phyloP scores from a whole-genome alignment of 2,329 filamentous ascomycete genomes.

The Laburnicola sp. region DNA sequence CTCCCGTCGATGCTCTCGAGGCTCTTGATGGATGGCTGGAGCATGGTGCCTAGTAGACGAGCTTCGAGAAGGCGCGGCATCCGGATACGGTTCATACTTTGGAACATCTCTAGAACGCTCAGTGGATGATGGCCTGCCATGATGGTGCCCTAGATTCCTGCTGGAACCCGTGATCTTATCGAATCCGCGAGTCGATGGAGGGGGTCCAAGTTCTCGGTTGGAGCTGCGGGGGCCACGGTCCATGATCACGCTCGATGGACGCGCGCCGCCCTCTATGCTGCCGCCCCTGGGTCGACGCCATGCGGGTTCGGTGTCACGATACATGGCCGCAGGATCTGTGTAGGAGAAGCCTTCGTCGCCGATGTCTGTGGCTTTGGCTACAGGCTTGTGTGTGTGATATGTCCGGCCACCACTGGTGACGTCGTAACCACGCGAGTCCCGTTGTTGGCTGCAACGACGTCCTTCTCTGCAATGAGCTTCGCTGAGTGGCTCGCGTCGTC shows the following conservation, averaged over 20 bases:
- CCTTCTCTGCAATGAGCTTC: slow-evolving; percentile 43
- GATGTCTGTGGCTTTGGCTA: slow-evolving; percentile 37
- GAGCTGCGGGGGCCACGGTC: slow-evolving; percentile 43
- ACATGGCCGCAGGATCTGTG: slow-evolving; percentile 56
- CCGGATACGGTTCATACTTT: slow-evolving; percentile 46
- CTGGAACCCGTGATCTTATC: slow-evolving; percentile 61
- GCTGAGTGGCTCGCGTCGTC: slow-evolving; percentile 48
- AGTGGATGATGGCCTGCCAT: slow-evolving; percentile 35
- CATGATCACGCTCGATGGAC: slow-evolving; percentile 52
- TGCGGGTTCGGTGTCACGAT: slow-evolving; percentile 54
- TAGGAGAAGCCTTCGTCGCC: slow-evolving; percentile 53
- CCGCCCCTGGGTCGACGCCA: slow-evolving; percentile 51
- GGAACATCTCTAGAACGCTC: slow-evolving; percentile 38
- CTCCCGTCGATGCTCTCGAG: slow-evolving; percentile 47
- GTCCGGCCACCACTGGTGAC: slow-evolving; percentile 37
- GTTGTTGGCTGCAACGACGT: slow-evolving; percentile 41
- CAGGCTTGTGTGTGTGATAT: slow-evolving; percentile 36
- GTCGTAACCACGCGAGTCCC: slow-evolving; percentile 30
- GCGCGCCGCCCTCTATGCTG: slow-evolving; percentile 50
- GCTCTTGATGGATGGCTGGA: slow-evolving; percentile 54
- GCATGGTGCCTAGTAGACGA: slow-evolving; percentile 48
- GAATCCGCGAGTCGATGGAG: slow-evolving; percentile 70
- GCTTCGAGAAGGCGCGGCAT: slow-evolving; percentile 30
- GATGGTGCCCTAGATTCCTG: slow-evolving; percentile 23
- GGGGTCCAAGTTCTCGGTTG: slow-evolving; percentile 54